Base-by-base conservation (phyloP, 371 early-diverging fungal genomes). In the Mucor irregularis region DNA sequence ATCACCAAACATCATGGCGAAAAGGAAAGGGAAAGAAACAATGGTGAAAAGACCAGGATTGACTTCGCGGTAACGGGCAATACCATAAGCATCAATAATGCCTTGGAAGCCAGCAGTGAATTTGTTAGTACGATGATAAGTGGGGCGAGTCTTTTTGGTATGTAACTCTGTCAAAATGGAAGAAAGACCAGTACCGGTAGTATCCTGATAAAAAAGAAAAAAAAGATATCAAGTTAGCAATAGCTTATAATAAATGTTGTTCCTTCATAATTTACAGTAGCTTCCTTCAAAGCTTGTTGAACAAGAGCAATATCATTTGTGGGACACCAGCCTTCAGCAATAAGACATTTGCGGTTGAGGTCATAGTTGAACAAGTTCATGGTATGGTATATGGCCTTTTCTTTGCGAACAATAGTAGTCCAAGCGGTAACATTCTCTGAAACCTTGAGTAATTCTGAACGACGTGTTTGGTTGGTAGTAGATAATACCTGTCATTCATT, bases 1-100 rank as follows among this genome's bases (percentile, higher is more conserved):
- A 80, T 99, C 99, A 56, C 99, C 99, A 87, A 99, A 99, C 99
- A 99, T 99, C 55, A 98, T 90, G 34, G 99, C 99, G 80, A 99
- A 99, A 52, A 99, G 69, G 76, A 99, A 99, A 16, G 99, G 99
- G 86, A 99, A 99, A 0, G 98, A 95, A 39, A 99, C 93, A 24
- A 95, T 74, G 0, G 97, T 96, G 67, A 99, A 99, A 33, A 99
- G 85, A 29, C 97, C 99, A 29, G 99, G 99, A 74, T 99, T 99
- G 66, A 99, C 97, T 80, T 99, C 99, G 54, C 94, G 87, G 66
- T 99, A 99, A 61, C 88, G 88, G n/a, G 99, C 97, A 59, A 99
- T 88, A 52, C 99, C 99, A 73, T 99, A 99, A 0, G 98, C 93
- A 68, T 99, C 96, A 26, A 98, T 95, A 57, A 99, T 92, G 46